Evolutionary conservation across 768 basidiomycete species (phyloP).

Genomic region (Russula ochroleuca): DNA sequence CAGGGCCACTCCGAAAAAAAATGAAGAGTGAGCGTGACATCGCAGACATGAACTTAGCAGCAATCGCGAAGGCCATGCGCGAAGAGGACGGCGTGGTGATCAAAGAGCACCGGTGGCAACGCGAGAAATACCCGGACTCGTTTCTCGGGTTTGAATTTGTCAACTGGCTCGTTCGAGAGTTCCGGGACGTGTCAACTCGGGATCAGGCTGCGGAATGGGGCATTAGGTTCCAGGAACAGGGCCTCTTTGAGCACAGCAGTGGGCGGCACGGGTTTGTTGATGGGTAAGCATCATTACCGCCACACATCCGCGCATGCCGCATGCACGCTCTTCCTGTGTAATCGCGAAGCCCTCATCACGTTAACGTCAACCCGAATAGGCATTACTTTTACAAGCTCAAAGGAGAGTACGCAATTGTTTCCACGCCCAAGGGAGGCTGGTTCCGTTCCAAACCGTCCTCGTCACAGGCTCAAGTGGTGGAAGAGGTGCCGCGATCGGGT

Average conservation of each 20-base stretch:
- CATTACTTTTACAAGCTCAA: slow-evolving; percentile 87
- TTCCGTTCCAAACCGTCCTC: slow-evolving; percentile 49
- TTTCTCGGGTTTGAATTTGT: slow-evolving; percentile 90
- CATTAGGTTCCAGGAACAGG: slow-evolving; percentile 67
- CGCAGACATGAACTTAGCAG: slow-evolving; percentile 53
- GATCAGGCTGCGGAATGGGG: slow-evolving; percentile 81
- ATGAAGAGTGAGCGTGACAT: slow-evolving; percentile 75
- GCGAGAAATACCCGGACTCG: slow-evolving; percentile 64
- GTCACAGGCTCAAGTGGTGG: slow-evolving; percentile 9
- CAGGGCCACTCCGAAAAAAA: slow-evolving; percentile 73
- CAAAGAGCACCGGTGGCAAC: slow-evolving; percentile 82
- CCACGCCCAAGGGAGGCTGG: slow-evolving; percentile 66
- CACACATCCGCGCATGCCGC: background rate
- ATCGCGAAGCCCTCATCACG: background rate
- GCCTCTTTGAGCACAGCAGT: slow-evolving; percentile 80
- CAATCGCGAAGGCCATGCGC: slow-evolving; percentile 79
- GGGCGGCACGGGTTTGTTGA: slow-evolving; percentile 81
- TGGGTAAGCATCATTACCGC: slow-evolving; percentile 49
- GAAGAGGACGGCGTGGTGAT: slow-evolving; percentile 82
- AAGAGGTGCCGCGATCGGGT: slow-evolving; percentile 16
- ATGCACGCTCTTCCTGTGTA: background rate
- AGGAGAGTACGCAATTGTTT: slow-evolving; percentile 67
- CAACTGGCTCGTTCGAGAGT: slow-evolving; percentile 89
- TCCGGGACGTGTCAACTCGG: slow-evolving; percentile 79
- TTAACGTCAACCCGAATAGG: slow-evolving; percentile 36